Base-by-base conservation (phyloP, 2,329 filamentous ascomycete genomes). In the Paraphoma sp. region DNA sequence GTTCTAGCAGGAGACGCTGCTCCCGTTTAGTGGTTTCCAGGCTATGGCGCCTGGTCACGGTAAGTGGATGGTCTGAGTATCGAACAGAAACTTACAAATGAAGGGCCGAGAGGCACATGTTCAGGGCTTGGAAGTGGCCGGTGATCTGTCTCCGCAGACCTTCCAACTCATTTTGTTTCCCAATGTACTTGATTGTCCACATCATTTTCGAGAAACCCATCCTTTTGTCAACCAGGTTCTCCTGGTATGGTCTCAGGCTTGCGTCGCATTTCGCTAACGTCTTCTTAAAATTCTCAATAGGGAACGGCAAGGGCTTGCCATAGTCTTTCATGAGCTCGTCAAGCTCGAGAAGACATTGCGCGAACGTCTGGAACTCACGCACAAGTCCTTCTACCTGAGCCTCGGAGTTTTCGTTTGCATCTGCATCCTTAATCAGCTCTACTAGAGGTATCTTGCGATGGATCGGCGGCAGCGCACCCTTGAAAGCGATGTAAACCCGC, bases 401-500 rank as follows among this genome's bases (percentile, higher is more conserved):
- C 53, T 72, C 69, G 0, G 70, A 73, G 48, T 71, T 73, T 38
- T 73, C 69, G 48, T 74, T 73, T 16, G 72, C 70, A 71, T 73
- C 72, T 73, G 36, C 8, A 30, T 10, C 11, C 23, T 11, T 11
- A 28, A 42, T 72, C 16, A 71, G 57, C 40, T 33, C 30, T 6
- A 11, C 16, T 30, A 14, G 51, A 12, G 42, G 41, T 31, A 4
- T 36, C 12, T 9, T 5, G 10, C 16, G 9, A n/a, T 30, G n/a
- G 11, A 16, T n/a, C 23, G 17, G 30, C 29, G 31, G 41, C 38
- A 40, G 60, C 54, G 48, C 62, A 69, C 71, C 69, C 64, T 69
- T 73, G 60, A 73, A 74, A 18, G 72, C 72, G 11, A 72, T 51
- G 50, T 74, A 74, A 16, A 74, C 56, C 17, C 71, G 65, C 18